These are phyloP conservation scores for Stenogyne calaminthoides DNA, from an alignment of 305 asterid species.

Conservation along the genomic window DNA sequence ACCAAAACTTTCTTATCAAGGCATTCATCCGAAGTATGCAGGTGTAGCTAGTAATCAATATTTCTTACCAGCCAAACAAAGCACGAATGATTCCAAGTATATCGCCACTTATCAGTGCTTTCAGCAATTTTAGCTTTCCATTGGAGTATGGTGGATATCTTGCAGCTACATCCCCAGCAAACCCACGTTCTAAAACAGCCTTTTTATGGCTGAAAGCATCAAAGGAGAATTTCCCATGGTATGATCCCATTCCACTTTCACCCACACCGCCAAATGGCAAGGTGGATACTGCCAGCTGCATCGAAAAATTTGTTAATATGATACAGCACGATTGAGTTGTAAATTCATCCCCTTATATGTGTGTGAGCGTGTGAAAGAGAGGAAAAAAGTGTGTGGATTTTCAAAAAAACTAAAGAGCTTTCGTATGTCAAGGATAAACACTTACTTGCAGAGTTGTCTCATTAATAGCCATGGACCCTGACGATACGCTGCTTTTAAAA, in stretches of 20 bases:
- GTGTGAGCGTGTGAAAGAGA: background rate
- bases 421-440: slow-evolving; percentile 7
- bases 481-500: slow-evolving; percentile 60
- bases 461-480: slow-evolving; percentile 74
- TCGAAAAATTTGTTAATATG: slow-evolving; percentile 17
- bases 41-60: background rate
- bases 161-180: slow-evolving; percentile 60
- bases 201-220: slow-evolving; percentile 91
- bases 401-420: slow-evolving; percentile 4
- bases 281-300: slow-evolving; percentile 42
- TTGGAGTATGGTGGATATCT: slow-evolving; percentile 81
- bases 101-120: slow-evolving; percentile 60
- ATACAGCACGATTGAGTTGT: slow-evolving; percentile 25
- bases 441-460: slow-evolving; percentile 77
- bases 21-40: background rate
- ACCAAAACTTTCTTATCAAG: background rate
- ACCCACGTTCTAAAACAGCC: slow-evolving; percentile 64
- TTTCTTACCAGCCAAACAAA: slow-evolving; percentile 54
- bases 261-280: slow-evolving; percentile 82
- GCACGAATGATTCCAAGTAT: slow-evolving; percentile 56
- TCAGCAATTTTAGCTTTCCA: slow-evolving; percentile 52
- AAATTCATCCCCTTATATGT: background rate
- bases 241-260: slow-evolving; percentile 85
- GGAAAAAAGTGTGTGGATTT: background rate
- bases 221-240: slow-evolving; percentile 81